Conservation (phyloP, 495 filamentous ascomycete species). For the Pseudevernia furfuracea region DNA sequence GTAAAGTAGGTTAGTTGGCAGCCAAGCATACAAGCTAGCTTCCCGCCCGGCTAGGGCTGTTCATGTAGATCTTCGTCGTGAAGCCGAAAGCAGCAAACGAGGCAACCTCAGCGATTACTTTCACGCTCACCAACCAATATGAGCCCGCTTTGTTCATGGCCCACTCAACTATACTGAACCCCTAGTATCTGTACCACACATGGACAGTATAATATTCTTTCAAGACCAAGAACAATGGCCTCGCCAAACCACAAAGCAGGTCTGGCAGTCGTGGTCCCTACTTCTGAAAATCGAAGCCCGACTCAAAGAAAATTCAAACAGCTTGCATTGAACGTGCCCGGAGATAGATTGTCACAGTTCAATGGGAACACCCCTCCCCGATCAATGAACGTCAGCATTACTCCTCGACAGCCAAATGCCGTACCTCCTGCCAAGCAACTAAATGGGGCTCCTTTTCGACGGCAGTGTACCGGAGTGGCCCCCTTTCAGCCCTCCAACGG, state of each 20-base stretch:
- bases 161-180: neutral
- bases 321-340: constrained; percentile 8
- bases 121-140: neutral
- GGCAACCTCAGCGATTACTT: neutral
- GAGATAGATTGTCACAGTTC: neutral
- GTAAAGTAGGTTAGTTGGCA: no score
- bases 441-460: constrained; percentile 4
- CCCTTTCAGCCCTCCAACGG: constrained; percentile 6
- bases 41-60: neutral
- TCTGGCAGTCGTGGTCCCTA: constrained; percentile 14
- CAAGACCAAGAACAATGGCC: constrained; percentile 7
- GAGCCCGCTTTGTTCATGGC: neutral
- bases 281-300: constrained; percentile 12
- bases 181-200: neutral
- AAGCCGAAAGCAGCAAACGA: no score
- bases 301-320: constrained; percentile 12
- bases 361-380: constrained; percentile 6
- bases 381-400: neutral
- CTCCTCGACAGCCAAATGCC: constrained; percentile 6
- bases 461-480: neutral
- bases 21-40: no score
- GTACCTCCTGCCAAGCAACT: neutral
- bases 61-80: neutral
- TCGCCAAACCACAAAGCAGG: constrained; percentile 18
- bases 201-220: neutral